Evolutionary conservation across 1,139 yeast genomes (phyloP).

Genomic region (Suhomyces anneliseae): DNA sequence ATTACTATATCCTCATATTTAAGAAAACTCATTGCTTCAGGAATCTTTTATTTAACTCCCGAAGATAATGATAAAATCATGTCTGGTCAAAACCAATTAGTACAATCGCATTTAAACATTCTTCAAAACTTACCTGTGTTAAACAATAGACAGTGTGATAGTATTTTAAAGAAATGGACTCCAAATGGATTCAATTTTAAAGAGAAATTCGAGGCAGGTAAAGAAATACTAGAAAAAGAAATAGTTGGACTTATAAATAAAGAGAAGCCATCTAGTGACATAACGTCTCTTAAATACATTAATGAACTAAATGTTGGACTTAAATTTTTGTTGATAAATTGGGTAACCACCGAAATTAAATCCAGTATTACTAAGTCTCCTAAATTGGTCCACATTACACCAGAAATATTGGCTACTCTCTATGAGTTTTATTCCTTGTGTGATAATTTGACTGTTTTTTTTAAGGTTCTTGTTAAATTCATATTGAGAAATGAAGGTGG

Average conservation of each 20-base stretch:
- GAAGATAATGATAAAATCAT: conserved; percentile 14
- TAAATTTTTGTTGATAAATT: conserved; percentile 43
- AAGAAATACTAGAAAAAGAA: conserved; percentile 22
- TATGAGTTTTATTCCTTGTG: conserved; percentile 35
- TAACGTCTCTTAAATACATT: conserved; percentile 11
- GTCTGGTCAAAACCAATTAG: conserved; percentile 4
- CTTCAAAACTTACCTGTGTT: conserved; percentile 55
- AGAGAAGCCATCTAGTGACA: background rate
- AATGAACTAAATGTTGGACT: conserved; percentile 38
- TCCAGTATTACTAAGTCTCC: conserved; percentile 30
- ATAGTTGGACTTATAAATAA: conserved; percentile 17
- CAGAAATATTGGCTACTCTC: conserved; percentile 31
- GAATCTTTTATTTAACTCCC: conserved; percentile 59
- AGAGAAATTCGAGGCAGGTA: conserved; percentile 32
- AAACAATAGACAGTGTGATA: conserved; percentile 52
- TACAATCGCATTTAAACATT: conserved; percentile 42
- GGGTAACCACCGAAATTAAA: conserved; percentile 44
- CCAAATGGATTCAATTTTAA: conserved; percentile 34
- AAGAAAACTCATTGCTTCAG: conserved; percentile 79
- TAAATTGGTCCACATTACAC: conserved; percentile 39
- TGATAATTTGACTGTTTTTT: conserved; percentile 43
- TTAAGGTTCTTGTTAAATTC: conserved; percentile 38
- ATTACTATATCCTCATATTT: conserved; percentile 68
- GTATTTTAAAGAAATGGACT: conserved; percentile 45
- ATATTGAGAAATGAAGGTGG: conserved; percentile 44